Evolutionary conservation across 176 grass and related monocot genomes (phyloP).

Genomic region (Hyparrhenia diplandra): DNA sequence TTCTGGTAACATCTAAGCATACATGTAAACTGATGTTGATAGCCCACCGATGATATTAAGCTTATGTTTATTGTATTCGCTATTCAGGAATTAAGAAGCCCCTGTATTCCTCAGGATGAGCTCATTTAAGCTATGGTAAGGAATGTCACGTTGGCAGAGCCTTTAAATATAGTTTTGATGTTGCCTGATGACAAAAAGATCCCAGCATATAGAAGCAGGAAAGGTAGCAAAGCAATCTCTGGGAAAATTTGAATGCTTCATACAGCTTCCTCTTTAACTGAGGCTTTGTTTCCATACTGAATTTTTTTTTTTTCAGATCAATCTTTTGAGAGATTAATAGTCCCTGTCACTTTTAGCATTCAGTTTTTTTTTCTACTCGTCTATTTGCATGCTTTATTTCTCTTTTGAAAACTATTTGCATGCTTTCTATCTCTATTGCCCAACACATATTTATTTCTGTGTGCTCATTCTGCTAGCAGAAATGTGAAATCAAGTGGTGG

Average conservation of each 20-base stretch:
- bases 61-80: background rate
- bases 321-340: no score
- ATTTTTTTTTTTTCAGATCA: no score
- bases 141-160: background rate
- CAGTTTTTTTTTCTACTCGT: no score
- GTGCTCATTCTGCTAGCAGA: background rate
- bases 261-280: background rate
- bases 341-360: no score
- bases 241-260: no score
- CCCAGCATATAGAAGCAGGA: background rate
- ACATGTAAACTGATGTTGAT: background rate
- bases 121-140: background rate
- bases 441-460: background rate
- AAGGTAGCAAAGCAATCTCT: background rate
- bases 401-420: no score
- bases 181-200: background rate
- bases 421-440: background rate
- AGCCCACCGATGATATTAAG: background rate
- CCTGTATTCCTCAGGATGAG: background rate
- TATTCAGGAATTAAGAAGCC: background rate
- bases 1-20: background rate
- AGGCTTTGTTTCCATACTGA: no score
- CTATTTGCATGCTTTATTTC: no score
- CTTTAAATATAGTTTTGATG: background rate
- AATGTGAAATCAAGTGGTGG: background rate